Evolutionary conservation across 1,139 yeast genomes (phyloP).

Genomic region (Citeromyces hawaiiensis): DNA sequence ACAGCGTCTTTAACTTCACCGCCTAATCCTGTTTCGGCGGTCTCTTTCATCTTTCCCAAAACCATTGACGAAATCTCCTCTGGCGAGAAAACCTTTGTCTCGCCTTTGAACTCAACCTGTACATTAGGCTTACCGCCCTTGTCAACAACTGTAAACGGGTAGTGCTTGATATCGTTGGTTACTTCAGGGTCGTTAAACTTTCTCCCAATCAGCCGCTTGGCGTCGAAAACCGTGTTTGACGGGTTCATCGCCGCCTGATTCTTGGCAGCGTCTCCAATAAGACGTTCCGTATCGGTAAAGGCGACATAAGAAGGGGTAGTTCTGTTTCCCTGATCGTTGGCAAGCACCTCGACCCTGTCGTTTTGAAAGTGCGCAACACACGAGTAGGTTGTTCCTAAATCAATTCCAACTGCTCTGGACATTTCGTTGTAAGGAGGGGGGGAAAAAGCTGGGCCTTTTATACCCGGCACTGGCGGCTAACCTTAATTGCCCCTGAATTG

Average conservation of each 20-base stretch:
- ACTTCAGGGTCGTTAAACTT: constrained; percentile 47
- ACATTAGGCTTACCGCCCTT: constrained; percentile 47
- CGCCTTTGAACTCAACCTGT: constrained; percentile 54
- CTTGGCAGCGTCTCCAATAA: constrained; percentile 63
- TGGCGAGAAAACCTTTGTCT: constrained; percentile 48
- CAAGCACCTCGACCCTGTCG: constrained; percentile 61
- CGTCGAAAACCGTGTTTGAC: constrained; percentile 51
- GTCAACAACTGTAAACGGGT: constrained; percentile 47
- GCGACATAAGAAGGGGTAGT: constrained; percentile 62
- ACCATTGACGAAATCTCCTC: constrained; percentile 62
- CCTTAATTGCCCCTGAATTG: not conserved
- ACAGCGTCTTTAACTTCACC: constrained; percentile 87
- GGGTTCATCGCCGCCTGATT: constrained; percentile 66
- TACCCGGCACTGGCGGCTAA: not conserved
- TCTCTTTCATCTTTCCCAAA: constrained; percentile 50
- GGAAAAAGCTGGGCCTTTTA: not conserved
- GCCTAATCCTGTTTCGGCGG: constrained; percentile 64
- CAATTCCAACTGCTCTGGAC: constrained; percentile 73
- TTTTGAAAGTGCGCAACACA: constrained; percentile 70
- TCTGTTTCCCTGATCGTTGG: constrained; percentile 63
- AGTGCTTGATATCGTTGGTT: constrained; percentile 42
- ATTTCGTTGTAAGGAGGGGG: constrained; percentile 21
- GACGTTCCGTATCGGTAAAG: constrained; percentile 53
- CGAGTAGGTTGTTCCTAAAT: constrained; percentile 77
- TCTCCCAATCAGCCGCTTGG: constrained; percentile 58